Evolutionary conservation across 2,329 filamentous ascomycete species (phyloP).

Genomic region (Atkinsonella hypoxylon): DNA sequence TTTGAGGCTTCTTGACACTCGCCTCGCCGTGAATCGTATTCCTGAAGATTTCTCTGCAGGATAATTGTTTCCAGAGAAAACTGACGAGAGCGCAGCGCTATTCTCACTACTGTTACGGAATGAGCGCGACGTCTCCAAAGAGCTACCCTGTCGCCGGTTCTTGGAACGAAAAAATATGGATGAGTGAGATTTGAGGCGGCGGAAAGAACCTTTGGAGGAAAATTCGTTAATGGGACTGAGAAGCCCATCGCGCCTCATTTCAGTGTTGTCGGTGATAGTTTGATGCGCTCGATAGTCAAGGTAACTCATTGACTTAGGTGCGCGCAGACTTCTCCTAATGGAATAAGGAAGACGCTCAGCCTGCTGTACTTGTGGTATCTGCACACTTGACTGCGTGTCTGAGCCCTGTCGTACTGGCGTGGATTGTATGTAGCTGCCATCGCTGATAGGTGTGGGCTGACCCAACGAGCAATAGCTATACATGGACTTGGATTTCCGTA

Average conservation of each 20-base stretch:
- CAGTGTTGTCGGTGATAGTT: background rate
- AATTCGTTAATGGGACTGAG: conserved; percentile 25
- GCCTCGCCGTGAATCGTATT: conserved; percentile 42
- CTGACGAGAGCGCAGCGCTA: conserved; percentile 22
- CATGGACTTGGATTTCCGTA: conserved; percentile 46
- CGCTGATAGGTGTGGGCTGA: conserved; percentile 7
- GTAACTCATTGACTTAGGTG: conserved; percentile 45
- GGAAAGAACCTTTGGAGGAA: conserved; percentile 22
- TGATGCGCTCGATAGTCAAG: conserved; percentile 14
- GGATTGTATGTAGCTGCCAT: background rate
- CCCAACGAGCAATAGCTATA: conserved; percentile 28
- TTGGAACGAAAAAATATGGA: conserved; percentile 33
- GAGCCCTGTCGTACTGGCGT: conserved; percentile 7
- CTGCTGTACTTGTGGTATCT: conserved; percentile 11
- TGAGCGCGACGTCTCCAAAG: conserved; percentile 33
- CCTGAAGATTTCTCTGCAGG: conserved; percentile 16
- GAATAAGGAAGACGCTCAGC: conserved; percentile 12
- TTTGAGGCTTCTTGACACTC: conserved; percentile 50
- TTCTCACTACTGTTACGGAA: conserved; percentile 34
- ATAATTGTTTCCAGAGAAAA: conserved; percentile 15
- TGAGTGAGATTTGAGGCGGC: conserved; percentile 26
- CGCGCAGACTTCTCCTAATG: conserved; percentile 20
- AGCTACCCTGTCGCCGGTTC: conserved; percentile 20
- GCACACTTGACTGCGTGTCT: background rate
- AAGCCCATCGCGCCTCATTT: conserved; percentile 13